Conservation (phyloP, 345 rosid genomes). For the Acer campestre region DNA sequence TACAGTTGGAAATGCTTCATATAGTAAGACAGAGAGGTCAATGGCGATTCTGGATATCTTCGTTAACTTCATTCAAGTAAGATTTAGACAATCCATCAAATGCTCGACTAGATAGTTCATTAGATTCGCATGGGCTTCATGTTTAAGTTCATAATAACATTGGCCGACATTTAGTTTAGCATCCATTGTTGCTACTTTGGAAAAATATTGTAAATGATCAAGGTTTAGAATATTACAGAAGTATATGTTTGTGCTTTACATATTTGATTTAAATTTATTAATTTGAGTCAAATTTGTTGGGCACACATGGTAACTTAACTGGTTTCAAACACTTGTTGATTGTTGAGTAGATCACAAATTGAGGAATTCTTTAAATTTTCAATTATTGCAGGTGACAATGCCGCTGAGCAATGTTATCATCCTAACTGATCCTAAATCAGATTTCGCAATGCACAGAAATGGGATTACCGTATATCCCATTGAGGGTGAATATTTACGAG, state of each 20-base stretch:
- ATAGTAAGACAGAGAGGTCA: constrained; percentile 67
- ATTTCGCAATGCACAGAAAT: constrained; percentile 51
- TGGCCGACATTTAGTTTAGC: neutral
- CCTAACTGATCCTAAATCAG: constrained; percentile 86
- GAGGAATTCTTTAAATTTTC: constrained; percentile 1
- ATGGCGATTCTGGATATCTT: constrained; percentile 71
- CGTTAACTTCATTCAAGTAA: constrained; percentile 75
- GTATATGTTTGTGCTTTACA: neutral
- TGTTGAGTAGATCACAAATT: neutral
- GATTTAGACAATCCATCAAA: neutral
- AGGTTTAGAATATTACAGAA: neutral
- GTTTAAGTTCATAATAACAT: neutral
- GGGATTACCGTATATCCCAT: constrained; percentile 65
- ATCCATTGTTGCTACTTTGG: neutral
- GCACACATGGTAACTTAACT: neutral
- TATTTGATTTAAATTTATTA: neutral
- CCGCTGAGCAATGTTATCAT: constrained; percentile 68
- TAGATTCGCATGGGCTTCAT: neutral
- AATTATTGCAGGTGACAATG: constrained; percentile 67
- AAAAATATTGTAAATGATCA: neutral
- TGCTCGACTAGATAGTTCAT: neutral
- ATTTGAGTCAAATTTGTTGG: neutral
- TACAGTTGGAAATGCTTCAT: constrained; percentile 73
- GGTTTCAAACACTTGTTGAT: neutral
- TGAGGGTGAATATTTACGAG: constrained; percentile 79